Conservation (phyloP, 148 eudicot genomes). For the Rhododendron molle region DNA sequence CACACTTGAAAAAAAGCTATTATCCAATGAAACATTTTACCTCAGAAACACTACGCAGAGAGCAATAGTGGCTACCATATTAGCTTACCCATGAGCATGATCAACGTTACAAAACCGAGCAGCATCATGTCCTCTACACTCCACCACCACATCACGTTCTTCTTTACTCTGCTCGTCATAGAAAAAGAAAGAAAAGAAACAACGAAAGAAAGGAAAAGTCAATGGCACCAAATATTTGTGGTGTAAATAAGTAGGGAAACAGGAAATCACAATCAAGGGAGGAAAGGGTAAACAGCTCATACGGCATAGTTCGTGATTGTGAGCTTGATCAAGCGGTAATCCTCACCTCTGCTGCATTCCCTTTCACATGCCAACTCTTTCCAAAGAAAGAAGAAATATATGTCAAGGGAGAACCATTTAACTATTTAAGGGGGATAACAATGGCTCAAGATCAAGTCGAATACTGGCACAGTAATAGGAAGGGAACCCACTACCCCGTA, state of each 20-base stretch:
- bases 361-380: conserved; percentile 86
- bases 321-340: conserved; percentile 91
- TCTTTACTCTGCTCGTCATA: conserved; percentile 39
- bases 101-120: conserved; percentile 72
- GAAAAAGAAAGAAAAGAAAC: neutral
- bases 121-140: conserved; percentile 98
- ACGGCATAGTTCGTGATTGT: conserved; percentile 72
- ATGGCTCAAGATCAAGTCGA: neutral
- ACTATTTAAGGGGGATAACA: neutral
- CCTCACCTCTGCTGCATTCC: conserved; percentile 99
- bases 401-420: neutral
- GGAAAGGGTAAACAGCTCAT: neutral
- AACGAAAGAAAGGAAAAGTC: neutral
- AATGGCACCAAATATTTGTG: neutral
- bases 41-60: neutral
- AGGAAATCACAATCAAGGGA: neutral
- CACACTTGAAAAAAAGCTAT: neutral
- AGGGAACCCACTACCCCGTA: neutral
- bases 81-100: conserved; percentile 87
- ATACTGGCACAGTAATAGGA: neutral
- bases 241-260: neutral
- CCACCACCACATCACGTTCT: conserved; percentile 75
- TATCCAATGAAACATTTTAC: neutral
- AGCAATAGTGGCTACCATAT: neutral
- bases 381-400: neutral